Evolutionary conservation across 352 stramenopile genomes (phyloP).

Genomic region (Globisporangium sylvaticum): DNA sequence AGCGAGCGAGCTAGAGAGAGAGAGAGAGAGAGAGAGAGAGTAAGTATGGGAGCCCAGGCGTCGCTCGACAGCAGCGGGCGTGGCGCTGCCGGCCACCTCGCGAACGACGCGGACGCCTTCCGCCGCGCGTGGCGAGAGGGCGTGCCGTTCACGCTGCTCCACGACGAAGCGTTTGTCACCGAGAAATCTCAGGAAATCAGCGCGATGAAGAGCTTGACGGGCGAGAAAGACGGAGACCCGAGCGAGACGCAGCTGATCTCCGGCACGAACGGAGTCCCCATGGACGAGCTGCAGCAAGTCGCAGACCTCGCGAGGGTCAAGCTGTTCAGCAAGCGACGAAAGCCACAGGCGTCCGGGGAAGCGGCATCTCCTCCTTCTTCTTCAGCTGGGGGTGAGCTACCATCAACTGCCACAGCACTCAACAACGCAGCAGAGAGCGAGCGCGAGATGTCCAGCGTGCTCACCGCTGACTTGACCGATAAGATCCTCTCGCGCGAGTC

Average conservation of each 20-base stretch:
- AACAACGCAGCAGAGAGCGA: conserved; percentile 17
- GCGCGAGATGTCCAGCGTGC: conserved; percentile 22
- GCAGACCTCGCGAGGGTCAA: conserved; percentile 53
- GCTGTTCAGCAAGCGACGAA: conserved; percentile 32
- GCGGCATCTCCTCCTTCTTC: background rate
- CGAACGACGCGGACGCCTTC: conserved; percentile 12
- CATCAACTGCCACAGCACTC: background rate
- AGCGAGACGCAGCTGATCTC: conserved; percentile 20
- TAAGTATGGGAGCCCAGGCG: conserved; percentile 9
- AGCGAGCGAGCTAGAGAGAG: background rate
- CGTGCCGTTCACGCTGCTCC: conserved; percentile 62
- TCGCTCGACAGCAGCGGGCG: background rate
- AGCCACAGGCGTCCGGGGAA: background rate
- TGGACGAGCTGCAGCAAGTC: conserved; percentile 59
- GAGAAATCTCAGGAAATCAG: conserved; percentile 60
- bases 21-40: background rate
- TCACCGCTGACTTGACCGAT: conserved; percentile 31
- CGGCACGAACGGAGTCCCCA: conserved; percentile 43
- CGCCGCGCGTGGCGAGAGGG: conserved; percentile 43
- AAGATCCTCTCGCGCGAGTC: conserved; percentile 39
- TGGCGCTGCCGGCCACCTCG: background rate
- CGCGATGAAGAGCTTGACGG: conserved; percentile 5
- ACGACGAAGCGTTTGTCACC: conserved; percentile 62
- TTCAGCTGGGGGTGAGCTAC: background rate
- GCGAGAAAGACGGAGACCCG: conserved; percentile 25